Percentiles rank a stretch among this genome's conserved stretches.
Conservation (phyloP, 2,329 filamentous ascomycete genomes). For the Colletotrichum graminicola region DNA sequence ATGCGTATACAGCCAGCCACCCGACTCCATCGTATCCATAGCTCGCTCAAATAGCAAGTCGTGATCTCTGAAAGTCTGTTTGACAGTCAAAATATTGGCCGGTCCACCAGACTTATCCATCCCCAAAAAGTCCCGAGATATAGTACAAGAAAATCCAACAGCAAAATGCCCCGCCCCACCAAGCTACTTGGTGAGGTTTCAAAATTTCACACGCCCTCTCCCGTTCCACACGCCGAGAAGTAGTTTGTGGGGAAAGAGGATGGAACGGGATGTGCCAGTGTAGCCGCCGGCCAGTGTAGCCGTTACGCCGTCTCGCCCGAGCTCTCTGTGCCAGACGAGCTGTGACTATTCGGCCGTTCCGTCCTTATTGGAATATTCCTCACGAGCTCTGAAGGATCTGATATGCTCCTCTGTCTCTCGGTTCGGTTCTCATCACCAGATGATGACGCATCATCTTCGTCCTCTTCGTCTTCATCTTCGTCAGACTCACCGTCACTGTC, state of each 20-base stretch:
- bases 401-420: constrained; percentile 69
- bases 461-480: constrained; percentile 71
- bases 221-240: constrained; percentile 19
- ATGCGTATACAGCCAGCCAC: constrained; percentile 28
- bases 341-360: constrained; percentile 30
- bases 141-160: constrained; percentile 40
- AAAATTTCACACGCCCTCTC: background rate
- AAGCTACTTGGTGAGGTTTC: constrained; percentile 23
- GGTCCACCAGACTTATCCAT: constrained; percentile 32
- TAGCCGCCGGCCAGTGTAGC: constrained; percentile 1
- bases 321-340: constrained; percentile 28
- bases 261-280: constrained; percentile 7
- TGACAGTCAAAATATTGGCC: constrained; percentile 23
- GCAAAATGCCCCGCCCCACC: constrained; percentile 39
- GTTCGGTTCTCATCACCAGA: constrained; percentile 64
- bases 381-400: constrained; percentile 47
- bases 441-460: constrained; percentile 54
- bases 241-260: background rate
- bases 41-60: constrained; percentile 30
- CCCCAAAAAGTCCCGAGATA: constrained; percentile 26
- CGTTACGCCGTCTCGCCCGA: constrained; percentile 29
- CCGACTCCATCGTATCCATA: constrained; percentile 35
- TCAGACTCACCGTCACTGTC: constrained; percentile 73
- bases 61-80: constrained; percentile 14
- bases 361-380: constrained; percentile 20